A percentile compares a stretch with the other conserved stretches of the same genome.
Conservation (phyloP, 2,329 filamentous ascomycete genomes). For the Xylaria sp. region DNA sequence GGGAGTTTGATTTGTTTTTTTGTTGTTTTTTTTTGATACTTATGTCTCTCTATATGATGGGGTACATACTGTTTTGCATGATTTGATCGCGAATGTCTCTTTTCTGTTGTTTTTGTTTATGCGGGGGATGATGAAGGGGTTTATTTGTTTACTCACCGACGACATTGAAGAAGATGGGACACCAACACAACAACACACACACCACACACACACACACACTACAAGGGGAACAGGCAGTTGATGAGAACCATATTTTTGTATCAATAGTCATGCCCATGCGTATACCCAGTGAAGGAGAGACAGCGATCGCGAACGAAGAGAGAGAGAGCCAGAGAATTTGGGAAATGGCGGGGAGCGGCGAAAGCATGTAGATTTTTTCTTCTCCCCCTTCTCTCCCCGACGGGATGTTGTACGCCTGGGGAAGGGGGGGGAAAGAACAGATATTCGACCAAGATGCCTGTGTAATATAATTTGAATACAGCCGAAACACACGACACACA, state of each 20-base stretch:
- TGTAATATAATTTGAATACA: constrained; percentile 28
- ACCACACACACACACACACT: neutral
- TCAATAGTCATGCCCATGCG: constrained; percentile 13
- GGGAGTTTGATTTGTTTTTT: constrained; percentile 3
- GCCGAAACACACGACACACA: neutral
- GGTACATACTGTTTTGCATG: constrained; percentile 8
- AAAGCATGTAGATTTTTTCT: constrained; percentile 2
- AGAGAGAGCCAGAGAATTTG: neutral
- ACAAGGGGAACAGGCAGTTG: neutral
- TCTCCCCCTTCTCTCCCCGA: neutral
- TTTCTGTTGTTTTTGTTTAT: neutral
- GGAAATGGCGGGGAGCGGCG: neutral
- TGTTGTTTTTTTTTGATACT: neutral
- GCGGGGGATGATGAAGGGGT: constrained; percentile 9
- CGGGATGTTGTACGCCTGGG: neutral
- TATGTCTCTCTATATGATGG: constrained; percentile 10
- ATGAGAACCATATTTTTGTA: constrained; percentile 15
- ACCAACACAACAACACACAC: neutral
- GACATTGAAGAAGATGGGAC: constrained; percentile 1
- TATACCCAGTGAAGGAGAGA: constrained; percentile 13
- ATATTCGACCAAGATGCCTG: constrained; percentile 26
- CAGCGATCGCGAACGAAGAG: too few relatives aligned
- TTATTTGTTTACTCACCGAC: constrained; percentile 1
- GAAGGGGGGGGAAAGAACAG: constrained; percentile 12
- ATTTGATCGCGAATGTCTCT: neutral